Evolutionary conservation across 1,139 yeast species (phyloP).

Genomic region (Yamadazyma kanchanaburiensis): DNA sequence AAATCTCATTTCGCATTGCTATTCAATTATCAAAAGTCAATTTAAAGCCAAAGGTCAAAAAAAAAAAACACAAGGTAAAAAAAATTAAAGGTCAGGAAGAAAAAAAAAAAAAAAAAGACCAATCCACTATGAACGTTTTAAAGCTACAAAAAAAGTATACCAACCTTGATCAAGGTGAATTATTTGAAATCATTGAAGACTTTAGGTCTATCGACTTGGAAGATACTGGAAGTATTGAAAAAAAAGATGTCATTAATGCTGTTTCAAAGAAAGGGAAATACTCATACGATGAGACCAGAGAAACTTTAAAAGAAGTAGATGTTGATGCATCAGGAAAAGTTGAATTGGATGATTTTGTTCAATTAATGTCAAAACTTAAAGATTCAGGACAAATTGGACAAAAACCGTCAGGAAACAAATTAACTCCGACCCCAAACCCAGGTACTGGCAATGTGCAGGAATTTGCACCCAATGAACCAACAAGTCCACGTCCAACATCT

Average conservation of each 20-base stretch:
- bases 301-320: slow-evolving; percentile 82
- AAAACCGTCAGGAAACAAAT: slow-evolving; percentile 1
- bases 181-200: slow-evolving; percentile 80
- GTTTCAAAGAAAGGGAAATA: slow-evolving; percentile 77
- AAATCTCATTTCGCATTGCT: no score
- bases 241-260: slow-evolving; percentile 82
- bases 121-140: slow-evolving; percentile 45
- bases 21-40: no score
- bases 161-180: slow-evolving; percentile 76
- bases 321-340: slow-evolving; percentile 98
- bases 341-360: slow-evolving; percentile 94
- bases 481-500: slow-evolving; percentile 33
- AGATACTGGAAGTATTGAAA: slow-evolving; percentile 95
- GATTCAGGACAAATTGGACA: slow-evolving; percentile 27
- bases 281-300: slow-evolving; percentile 89
- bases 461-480: no score
- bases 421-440: not conserved
- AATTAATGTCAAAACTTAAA: slow-evolving; percentile 69
- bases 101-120: no score
- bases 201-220: slow-evolving; percentile 75
- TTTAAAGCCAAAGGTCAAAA: no score
- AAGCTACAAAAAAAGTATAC: slow-evolving; percentile 80
- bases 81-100: no score
- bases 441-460: slow-evolving; percentile 7
- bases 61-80: no score